Percentiles rank a stretch among this genome's conserved stretches.
Conservation (phyloP, 768 basidiomycete species). For the Mycena latifolia region DNA sequence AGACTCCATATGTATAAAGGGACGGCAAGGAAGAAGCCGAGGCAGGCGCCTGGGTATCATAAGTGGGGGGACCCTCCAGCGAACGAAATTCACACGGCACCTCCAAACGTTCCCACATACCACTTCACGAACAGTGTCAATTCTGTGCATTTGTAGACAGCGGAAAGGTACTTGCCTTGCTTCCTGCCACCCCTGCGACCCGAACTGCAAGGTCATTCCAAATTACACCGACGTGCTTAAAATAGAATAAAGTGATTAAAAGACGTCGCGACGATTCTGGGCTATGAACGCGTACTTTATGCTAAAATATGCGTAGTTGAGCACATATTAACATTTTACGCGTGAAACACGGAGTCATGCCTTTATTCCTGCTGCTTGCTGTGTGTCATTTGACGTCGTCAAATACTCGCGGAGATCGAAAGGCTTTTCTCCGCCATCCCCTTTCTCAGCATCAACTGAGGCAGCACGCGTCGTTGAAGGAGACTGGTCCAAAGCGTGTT, state of each 20-base stretch:
- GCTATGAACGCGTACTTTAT: conserved; percentile 33
- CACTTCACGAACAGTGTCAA: conserved; percentile 50
- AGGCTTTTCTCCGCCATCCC: conserved; percentile 44
- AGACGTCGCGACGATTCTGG: background rate
- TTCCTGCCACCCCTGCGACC: conserved; percentile 65
- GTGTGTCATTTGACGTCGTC: conserved; percentile 73
- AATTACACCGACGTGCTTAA: conserved; percentile 76
- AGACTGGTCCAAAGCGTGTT: background rate
- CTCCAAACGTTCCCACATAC: conserved; percentile 70
- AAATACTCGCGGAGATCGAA: conserved; percentile 81
- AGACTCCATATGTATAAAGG: conserved; percentile 61
- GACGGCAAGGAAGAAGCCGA: conserved; percentile 67
- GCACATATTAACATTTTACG: background rate
- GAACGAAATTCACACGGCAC: conserved; percentile 44
- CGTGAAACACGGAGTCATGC: conserved; percentile 39
- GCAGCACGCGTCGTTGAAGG: conserved; percentile 48
- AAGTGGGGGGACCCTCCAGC: background rate
- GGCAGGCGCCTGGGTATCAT: conserved; percentile 35
- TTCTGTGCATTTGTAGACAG: background rate
- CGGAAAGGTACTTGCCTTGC: conserved; percentile 58
- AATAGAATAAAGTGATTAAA: conserved; percentile 4
- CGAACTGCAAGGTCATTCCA: conserved; percentile 80
- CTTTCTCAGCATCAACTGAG: conserved; percentile 61
- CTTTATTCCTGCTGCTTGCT: conserved; percentile 75
- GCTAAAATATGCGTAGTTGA: conserved; percentile 14